Evolutionary conservation across 2,329 filamentous ascomycete genomes (phyloP).

Genomic region (Gaeumannomyces tritici): DNA sequence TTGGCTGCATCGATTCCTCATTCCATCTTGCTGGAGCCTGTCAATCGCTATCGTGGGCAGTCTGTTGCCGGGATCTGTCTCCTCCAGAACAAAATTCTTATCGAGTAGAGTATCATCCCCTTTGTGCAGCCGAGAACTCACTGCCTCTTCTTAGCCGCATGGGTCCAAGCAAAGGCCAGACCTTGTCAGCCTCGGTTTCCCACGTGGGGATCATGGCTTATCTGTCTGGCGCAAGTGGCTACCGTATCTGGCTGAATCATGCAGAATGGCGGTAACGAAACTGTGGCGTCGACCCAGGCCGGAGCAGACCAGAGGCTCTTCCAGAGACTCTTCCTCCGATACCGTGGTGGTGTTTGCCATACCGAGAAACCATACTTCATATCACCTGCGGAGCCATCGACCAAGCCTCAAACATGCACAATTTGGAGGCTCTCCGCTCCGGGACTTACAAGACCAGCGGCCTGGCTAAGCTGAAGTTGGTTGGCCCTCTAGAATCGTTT

Average conservation of each 20-base stretch:
- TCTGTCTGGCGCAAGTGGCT: not conserved
- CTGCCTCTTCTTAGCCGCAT: too few species aligned
- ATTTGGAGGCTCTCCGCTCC: constrained; percentile 18
- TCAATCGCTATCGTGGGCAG: too few species aligned
- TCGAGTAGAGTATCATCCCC: too few species aligned
- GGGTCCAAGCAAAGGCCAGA: not conserved
- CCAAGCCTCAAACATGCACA: constrained; percentile 16
- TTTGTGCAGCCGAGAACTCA: too few species aligned
- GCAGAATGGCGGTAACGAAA: constrained; percentile 4
- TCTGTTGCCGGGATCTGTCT: too few species aligned
- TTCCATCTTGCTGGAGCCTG: too few species aligned
- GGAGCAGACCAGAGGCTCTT: not conserved
- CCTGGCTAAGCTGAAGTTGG: constrained; percentile 24
- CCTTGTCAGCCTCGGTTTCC: not conserved
- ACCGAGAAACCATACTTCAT: not conserved
- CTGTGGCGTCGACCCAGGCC: not conserved
- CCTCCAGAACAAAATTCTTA: too few species aligned
- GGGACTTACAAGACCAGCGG: constrained; percentile 20
- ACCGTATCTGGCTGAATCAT: not conserved
- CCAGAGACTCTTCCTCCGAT: not conserved
- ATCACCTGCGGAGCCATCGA: not conserved
- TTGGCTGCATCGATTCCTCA: too few species aligned
- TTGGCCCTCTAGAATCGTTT: constrained; percentile 21
- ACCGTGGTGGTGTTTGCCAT: not conserved
- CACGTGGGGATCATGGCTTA: constrained; percentile 5